Base-by-base conservation (phyloP, 1,284 basidiomycete genomes). In the Phlebopus sp. region DNA sequence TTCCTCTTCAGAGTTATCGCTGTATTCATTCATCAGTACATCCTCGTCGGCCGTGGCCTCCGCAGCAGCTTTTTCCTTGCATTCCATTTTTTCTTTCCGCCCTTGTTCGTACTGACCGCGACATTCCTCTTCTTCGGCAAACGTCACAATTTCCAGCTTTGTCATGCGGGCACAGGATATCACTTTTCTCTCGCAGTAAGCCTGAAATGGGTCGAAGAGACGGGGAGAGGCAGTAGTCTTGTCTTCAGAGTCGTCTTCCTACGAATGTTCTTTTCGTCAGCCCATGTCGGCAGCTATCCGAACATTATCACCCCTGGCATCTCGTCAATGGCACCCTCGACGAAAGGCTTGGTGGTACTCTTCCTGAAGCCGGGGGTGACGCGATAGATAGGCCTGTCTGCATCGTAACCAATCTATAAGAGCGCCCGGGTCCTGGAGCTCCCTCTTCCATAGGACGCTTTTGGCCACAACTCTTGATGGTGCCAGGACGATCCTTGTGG, bases 401-500 rank as follows among this genome's bases (percentile, higher is more conserved):
- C 46, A 3, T n/a, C 43, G 49, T 10, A n/a, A 21, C 60, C 60
- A 63, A 19, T 55, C 10, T 30, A 44, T 51, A 17, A 51, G 29
- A 18, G 39, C 49, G 25, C 25, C 44, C 2, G 4, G 31, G 42
- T 47, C 50, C 5, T 49, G 39, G 17, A 57, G 53, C 42, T 57
- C 52, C 30, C 41, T 59, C 58, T 31, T 59, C 56, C 7, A 55
- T 53, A 5, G 56, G 51, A 8, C 55, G 50, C 35, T 39, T 53
- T 39, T 53, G 55, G 29, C 68, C 66, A 36, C 57, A 58, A 23
- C 49, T 54, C 55, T 66, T 64, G 57, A 70, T 64, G 14, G 64
- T 62, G n/a, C 65, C 62, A 2, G 46, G 21, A 34, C 49, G 21
- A 8, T 31, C 34, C 14, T 47, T 34, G 2, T 47, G 37, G 4